A percentile compares a stretch with the other conserved stretches of the same genome.
These are phyloP conservation scores for Geranium rotundifolium DNA, from an alignment of 345 rosid species.

Conservation along the genomic window DNA sequence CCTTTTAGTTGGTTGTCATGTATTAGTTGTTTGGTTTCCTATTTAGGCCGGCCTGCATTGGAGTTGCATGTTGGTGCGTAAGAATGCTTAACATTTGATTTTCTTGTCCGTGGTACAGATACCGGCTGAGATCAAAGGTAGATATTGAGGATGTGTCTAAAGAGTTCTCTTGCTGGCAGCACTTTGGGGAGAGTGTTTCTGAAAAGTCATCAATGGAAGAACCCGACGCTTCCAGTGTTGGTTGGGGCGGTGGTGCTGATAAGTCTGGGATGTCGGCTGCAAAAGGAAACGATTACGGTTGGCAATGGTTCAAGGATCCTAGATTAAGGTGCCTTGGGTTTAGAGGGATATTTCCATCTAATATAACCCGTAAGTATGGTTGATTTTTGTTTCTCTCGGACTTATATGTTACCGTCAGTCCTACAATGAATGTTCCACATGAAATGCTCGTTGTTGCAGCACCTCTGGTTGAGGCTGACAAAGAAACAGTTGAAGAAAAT, in stretches of 20 bases:
- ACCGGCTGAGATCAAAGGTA: conserved; percentile 78
- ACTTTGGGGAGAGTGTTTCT: conserved; percentile 40
- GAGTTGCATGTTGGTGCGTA: not conserved
- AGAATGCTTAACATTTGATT: too few species aligned
- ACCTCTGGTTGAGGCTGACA: conserved; percentile 67
- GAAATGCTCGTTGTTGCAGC: conserved; percentile 34
- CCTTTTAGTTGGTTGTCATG: too few species aligned
- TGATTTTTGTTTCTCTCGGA: not conserved
- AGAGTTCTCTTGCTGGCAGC: conserved; percentile 80
- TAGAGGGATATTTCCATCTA: conserved; percentile 58
- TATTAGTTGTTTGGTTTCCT: too few species aligned
- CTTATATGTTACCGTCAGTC: not conserved
- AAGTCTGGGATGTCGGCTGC: conserved; percentile 42
- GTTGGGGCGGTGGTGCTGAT: conserved; percentile 60
- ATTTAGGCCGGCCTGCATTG: too few species aligned
- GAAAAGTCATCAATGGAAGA: conserved; percentile 30
- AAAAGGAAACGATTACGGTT: conserved; percentile 43
- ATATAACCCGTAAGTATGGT: conserved; percentile 41
- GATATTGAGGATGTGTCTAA: conserved; percentile 62
- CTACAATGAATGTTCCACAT: not conserved
- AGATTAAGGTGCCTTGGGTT: conserved; percentile 72
- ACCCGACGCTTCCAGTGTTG: conserved; percentile 55
- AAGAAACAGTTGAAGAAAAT: conserved; percentile 65
- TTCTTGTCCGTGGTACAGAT: conserved; percentile 26
- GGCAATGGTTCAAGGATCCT: conserved; percentile 90